phyloP scores from a whole-genome alignment of 805 yeast genomes.

The Yamadazyma kitorensis region DNA sequence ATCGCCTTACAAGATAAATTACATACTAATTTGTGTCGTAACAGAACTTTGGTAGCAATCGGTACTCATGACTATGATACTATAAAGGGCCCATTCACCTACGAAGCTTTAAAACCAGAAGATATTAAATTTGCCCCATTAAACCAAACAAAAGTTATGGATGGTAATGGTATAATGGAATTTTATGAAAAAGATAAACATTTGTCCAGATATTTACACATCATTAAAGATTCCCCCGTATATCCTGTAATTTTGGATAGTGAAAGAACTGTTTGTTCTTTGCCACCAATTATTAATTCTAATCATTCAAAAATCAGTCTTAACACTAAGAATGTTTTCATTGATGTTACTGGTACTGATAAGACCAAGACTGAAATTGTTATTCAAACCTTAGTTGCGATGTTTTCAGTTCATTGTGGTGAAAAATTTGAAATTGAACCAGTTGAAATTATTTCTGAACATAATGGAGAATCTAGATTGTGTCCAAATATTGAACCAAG shows the following conservation, averaged over 20 bases:
- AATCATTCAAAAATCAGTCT: conserved; percentile 84
- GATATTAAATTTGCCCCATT: conserved; percentile 74
- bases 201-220: conserved; percentile 82
- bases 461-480: conserved; percentile 70
- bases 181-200: conserved; percentile 90
- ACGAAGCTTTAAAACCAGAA: conserved; percentile 78
- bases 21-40: conserved; percentile 93
- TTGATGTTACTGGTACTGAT: conserved; percentile 95
- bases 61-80: conserved; percentile 96
- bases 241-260: conserved; percentile 87
- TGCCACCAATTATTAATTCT: conserved; percentile 97
- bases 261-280: conserved; percentile 72
- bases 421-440: conserved; percentile 88
- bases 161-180: conserved; percentile 79
- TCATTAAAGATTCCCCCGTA: conserved; percentile 83
- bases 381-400: conserved; percentile 86
- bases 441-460: conserved; percentile 77
- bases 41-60: conserved; percentile 95
- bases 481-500: conserved; percentile 74
- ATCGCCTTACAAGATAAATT: conserved; percentile 94
- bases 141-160: conserved; percentile 65
- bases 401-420: conserved; percentile 87
- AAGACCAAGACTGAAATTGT: conserved; percentile 92
- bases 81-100: conserved; percentile 77
- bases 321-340: conserved; percentile 81